Evolutionary conservation across 2,329 filamentous ascomycete species (phyloP), one percentile per base, ranked within the genome.

Genomic region (Aspergillus japonicus): DNA sequence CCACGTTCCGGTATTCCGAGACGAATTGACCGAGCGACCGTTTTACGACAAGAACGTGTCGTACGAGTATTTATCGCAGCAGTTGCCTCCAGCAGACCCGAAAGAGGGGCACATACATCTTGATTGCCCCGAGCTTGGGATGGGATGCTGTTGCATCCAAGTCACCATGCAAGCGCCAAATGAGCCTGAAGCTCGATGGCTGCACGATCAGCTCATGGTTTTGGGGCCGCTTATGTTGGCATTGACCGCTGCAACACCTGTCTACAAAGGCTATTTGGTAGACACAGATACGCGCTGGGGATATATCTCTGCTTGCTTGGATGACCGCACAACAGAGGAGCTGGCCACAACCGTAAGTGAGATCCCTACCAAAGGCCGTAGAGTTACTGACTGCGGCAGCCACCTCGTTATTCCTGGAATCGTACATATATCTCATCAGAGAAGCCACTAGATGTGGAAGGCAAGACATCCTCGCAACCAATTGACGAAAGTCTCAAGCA

Each of bases 381-480:
- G 8, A 47, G 24, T 47, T 14, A 54, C 21, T 12, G n/a, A 19
- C 29, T 23, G 16, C 12, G 4, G 14, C 39, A 54, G 52, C 39
- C 52, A 10, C 52, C 52, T 21, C 52, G 52, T 6, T 54, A 54
- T 47, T 54, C 52, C 42, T 54, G 52, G 52, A 54, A 54, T 21
- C 52, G 59, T 4, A 96, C 92, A 5, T 96, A 96, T 75, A 96
- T 96, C 65, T 92, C 92, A 0, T 87, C 90, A 58, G 92, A 96
- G 12, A 55, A 47, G 26, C 63, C 52, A 21, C 23, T 42, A 29
- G 42, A 54, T 29, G 5, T 33, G 2, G 29, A 47, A 2, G 33
- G 24, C 39, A 54, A 54, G 42, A 14, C 12, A n/a, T 5, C 24
- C 5, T 12, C 31, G 39, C 44, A 39, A 14, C 52, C 52, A 6